phyloP scores from a whole-genome alignment of 345 rosid species.

The Eucalyptus melliodora region DNA sequence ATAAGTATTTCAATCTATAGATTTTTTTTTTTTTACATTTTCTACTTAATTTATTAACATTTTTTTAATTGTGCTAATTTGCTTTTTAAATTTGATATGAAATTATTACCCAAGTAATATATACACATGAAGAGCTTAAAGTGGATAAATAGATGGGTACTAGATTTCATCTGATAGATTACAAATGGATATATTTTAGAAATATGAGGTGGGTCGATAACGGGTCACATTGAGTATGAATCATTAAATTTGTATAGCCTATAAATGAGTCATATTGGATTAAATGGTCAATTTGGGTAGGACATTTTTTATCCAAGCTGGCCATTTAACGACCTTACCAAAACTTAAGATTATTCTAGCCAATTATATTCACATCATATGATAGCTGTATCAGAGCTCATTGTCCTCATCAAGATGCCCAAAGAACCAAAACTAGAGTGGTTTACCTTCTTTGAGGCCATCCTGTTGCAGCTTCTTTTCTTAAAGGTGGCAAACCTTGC shows the following conservation, averaged over 20 bases:
- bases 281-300: too few species aligned
- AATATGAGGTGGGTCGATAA: not conserved
- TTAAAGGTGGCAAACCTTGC: not conserved
- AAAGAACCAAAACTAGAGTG: too few species aligned
- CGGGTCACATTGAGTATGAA: rapidly evolving
- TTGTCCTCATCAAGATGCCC: too few species aligned
- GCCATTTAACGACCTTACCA: too few species aligned
- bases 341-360: too few species aligned
- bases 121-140: not conserved
- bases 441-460: too few species aligned
- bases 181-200: not conserved
- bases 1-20: too few species aligned
- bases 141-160: not conserved
- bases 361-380: too few species aligned
- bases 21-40: too few species aligned
- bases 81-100: not conserved
- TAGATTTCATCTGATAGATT: not conserved
- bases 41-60: not conserved
- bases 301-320: too few species aligned
- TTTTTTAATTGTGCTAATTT: not conserved
- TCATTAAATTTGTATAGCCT: not conserved
- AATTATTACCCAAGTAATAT: not conserved
- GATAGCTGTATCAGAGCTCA: too few species aligned
- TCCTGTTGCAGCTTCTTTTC: too few species aligned
- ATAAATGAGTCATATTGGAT: not conserved